Evolutionary conservation across 164 flowering plant genomes (phyloP).

Genomic region (Kalanchoe fedtschenkoi): DNA sequence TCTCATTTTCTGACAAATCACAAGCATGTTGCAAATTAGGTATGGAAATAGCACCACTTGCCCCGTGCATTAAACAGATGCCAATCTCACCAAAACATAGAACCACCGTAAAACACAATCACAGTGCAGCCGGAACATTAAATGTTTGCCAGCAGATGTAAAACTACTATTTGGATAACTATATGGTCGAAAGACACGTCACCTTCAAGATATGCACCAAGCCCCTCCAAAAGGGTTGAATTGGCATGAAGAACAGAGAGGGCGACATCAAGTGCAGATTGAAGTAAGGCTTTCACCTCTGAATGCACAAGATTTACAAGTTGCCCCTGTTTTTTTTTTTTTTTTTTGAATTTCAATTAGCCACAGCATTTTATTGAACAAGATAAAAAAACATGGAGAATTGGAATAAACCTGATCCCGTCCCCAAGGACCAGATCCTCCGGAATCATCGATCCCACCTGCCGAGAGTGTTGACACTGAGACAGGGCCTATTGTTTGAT

Average conservation of each 20-base stretch:
- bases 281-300: slow-evolving; percentile 77
- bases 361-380: not conserved
- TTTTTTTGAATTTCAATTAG: slow-evolving; percentile 10
- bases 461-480: slow-evolving; percentile 76
- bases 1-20: slow-evolving; percentile 4
- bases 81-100: not conserved
- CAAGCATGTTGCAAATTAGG: not conserved
- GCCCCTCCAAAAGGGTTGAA: slow-evolving; percentile 83
- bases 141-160: not conserved
- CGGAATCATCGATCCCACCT: slow-evolving; percentile 87
- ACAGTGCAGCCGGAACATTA: not conserved
- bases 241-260: slow-evolving; percentile 86
- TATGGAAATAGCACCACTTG: not conserved
- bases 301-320: slow-evolving; percentile 91
- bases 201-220: slow-evolving; percentile 97
- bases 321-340: slow-evolving; percentile 53
- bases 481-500: slow-evolving; percentile 72
- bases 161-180: not conserved
- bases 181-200: not conserved
- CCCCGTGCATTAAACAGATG: not conserved
- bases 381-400: not conserved
- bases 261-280: slow-evolving; percentile 84
- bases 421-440: slow-evolving; percentile 71
- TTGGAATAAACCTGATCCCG: slow-evolving; percentile 67
- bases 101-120: not conserved